These are phyloP conservation scores for Tuber melanosporum DNA, from an alignment of 495 filamentous ascomycete genomes.

Conservation along the genomic window DNA sequence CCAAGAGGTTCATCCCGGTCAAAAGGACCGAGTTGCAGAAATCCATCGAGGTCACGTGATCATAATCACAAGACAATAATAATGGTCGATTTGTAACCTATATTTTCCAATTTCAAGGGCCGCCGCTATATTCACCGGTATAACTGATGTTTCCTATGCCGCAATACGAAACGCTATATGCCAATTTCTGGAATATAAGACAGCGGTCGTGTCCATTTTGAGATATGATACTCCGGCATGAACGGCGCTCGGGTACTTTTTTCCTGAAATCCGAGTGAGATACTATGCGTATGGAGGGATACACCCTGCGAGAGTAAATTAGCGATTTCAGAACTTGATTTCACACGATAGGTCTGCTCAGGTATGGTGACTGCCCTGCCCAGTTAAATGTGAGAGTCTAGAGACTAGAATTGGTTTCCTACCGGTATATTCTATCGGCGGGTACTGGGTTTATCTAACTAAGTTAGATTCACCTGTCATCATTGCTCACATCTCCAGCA, in stretches of 20 bases:
- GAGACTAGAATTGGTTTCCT: background rate
- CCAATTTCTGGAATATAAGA: background rate
- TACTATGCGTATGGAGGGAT: background rate
- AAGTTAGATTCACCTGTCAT: background rate
- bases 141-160: background rate
- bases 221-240: background rate
- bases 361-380: background rate
- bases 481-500: background rate
- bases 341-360: background rate
- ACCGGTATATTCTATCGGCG: background rate
- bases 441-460: background rate
- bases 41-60: background rate
- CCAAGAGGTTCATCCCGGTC: background rate
- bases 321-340: background rate
- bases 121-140: background rate
- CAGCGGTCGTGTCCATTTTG: background rate
- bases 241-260: background rate
- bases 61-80: background rate
- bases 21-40: background rate
- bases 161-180: background rate
- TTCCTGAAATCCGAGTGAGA: slow-evolving; percentile 1
- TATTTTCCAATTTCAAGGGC: background rate
- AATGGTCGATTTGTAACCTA: too few relatives aligned
- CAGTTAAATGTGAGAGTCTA: background rate
- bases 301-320: background rate